phyloP scores from a whole-genome alignment of 768 basidiomycete genomes.

The Dendrothele bispora region DNA sequence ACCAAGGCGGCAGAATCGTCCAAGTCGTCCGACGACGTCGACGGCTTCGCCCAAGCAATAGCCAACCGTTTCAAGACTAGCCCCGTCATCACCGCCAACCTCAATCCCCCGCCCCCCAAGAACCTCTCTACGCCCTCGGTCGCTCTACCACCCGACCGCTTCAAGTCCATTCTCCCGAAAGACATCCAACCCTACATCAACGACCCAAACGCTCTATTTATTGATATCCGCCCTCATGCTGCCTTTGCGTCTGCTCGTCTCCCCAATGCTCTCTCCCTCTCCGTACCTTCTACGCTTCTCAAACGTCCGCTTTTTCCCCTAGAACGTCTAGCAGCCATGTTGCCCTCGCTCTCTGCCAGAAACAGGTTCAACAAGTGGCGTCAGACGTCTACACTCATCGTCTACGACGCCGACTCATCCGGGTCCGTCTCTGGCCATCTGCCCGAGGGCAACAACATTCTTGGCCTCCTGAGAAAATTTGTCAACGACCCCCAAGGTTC shows the following conservation, averaged over 20 bases:
- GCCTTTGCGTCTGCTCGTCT: conserved; percentile 68
- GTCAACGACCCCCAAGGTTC: conserved; percentile 36
- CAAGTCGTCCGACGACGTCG: not conserved
- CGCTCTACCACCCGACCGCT: not conserved
- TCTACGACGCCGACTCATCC: conserved; percentile 81
- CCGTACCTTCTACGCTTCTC: conserved; percentile 91
- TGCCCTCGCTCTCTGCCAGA: conserved; percentile 62
- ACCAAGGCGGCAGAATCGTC: not conserved
- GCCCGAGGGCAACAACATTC: conserved; percentile 64
- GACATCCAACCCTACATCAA: conserved; percentile 15
- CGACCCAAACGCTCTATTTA: conserved; percentile 53
- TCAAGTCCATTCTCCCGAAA: not conserved
- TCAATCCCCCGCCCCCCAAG: not conserved
- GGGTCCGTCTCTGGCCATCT: conserved; percentile 28
- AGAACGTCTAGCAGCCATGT: conserved; percentile 73
- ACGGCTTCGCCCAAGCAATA: conserved; percentile 6
- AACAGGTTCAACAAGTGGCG: conserved; percentile 61
- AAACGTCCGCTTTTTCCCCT: conserved; percentile 88
- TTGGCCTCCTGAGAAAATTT: conserved; percentile 77
- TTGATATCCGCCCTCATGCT: conserved; percentile 89
- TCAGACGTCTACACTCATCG: conserved; percentile 62
- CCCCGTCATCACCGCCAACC: conserved; percentile 1
- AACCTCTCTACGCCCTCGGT: not conserved
- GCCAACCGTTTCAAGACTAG: not conserved
- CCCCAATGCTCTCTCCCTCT: conserved; percentile 73